Percentiles rank a stretch among this genome's conserved stretches.
Conservation (phyloP, 169 alveolate genomes). For the Plasmodium sp. region DNA sequence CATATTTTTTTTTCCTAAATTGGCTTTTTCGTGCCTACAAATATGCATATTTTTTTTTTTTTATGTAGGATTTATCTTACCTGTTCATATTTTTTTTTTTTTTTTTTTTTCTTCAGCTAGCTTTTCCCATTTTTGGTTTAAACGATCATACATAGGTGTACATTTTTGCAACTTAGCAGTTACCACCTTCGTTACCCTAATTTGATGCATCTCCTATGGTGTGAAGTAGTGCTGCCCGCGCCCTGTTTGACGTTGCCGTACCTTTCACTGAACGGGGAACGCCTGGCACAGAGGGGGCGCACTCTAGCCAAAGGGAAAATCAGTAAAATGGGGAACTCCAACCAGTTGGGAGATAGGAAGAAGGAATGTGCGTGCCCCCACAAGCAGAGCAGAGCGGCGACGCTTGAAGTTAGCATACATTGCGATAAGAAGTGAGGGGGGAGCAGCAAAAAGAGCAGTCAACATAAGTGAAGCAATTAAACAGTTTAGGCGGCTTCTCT, state of each 20-base stretch:
- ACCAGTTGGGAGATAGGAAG: background rate
- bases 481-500: background rate
- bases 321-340: background rate
- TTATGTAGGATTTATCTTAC: background rate
- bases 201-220: background rate
- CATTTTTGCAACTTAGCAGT: background rate
- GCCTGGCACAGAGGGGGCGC: background rate
- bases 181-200: background rate
- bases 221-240: background rate
- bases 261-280: background rate
- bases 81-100: background rate
- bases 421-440: background rate
- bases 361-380: background rate
- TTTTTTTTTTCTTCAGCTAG: background rate
- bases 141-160: background rate
- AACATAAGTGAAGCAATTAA: background rate
- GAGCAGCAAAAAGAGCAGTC: background rate
- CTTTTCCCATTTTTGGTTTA: background rate
- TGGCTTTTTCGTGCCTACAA: background rate
- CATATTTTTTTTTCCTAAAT: background rate
- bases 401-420: background rate
- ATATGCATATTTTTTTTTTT: background rate
- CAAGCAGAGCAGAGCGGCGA: background rate
- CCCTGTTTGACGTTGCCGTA: background rate
- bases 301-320: background rate